phyloP scores from a whole-genome alignment of 2,329 filamentous ascomycete species.

The Thelonectria rubi region DNA sequence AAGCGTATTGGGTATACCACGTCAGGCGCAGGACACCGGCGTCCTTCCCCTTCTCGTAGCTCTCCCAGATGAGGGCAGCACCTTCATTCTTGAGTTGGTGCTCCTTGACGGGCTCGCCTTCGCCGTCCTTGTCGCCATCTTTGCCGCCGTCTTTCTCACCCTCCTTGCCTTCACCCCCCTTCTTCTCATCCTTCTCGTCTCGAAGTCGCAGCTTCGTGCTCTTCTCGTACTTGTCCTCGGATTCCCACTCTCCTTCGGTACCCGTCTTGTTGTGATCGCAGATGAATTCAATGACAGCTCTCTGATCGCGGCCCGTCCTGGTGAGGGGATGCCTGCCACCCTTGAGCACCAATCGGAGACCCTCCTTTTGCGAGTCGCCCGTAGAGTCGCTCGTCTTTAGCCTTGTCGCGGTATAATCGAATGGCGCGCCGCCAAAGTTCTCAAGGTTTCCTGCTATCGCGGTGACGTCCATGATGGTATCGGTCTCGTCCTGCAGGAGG shows the following conservation, averaged over 20 bases:
- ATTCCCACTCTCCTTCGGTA: constrained; percentile 73
- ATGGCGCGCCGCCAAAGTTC: constrained; percentile 62
- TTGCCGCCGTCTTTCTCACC: constrained; percentile 37
- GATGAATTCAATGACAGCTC: constrained; percentile 84
- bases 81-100: constrained; percentile 63
- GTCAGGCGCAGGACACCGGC: constrained; percentile 74
- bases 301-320: constrained; percentile 67
- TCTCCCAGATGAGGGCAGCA: constrained; percentile 77
- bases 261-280: constrained; percentile 80
- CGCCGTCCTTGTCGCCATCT: constrained; percentile 41
- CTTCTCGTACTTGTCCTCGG: constrained; percentile 63
- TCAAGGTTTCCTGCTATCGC: constrained; percentile 79
- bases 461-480: constrained; percentile 65
- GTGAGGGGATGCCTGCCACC: constrained; percentile 64
- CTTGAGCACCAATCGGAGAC: constrained; percentile 73
- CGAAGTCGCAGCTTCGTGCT: constrained; percentile 40
- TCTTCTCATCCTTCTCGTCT: constrained; percentile 40
- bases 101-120: constrained; percentile 55
- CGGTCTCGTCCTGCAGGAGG: constrained; percentile 59
- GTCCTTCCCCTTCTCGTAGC: constrained; percentile 71
- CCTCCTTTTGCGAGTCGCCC: constrained; percentile 73
- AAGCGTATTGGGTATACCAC: constrained; percentile 90
- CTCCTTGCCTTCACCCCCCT: constrained; percentile 44
- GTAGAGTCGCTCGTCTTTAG: constrained; percentile 72
- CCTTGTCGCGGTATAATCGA: constrained; percentile 73